These are phyloP conservation scores for Adansonia digitata DNA, from an alignment of 345 rosid species.

Conservation along the genomic window DNA sequence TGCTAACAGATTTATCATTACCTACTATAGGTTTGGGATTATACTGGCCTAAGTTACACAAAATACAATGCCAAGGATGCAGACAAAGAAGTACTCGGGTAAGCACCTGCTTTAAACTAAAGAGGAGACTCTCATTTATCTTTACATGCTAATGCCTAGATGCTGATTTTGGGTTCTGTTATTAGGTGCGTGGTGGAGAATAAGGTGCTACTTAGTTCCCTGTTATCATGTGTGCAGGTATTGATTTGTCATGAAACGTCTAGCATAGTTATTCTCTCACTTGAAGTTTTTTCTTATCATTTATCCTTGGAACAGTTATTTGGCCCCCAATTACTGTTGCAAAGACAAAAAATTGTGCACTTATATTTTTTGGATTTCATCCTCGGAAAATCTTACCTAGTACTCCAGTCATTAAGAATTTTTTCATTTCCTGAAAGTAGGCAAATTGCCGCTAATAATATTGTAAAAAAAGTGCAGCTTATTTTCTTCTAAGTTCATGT, in stretches of 20 bases:
- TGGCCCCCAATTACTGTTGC: background rate
- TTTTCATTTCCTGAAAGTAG: background rate
- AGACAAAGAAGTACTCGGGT: constrained; percentile 74
- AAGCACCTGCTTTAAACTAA: constrained; percentile 18
- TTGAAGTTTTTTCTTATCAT: background rate
- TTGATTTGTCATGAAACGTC: background rate
- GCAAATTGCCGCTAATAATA: background rate
- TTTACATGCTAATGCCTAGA: background rate
- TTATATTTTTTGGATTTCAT: background rate
- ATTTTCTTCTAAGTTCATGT: background rate
- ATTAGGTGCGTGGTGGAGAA: constrained; percentile 93
- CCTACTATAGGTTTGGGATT: constrained; percentile 81
- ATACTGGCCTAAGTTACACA: constrained; percentile 88
- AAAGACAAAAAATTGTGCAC: background rate
- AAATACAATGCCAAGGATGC: constrained; percentile 76
- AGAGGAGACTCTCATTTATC: background rate
- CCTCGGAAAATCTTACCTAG: background rate
- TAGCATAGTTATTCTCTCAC: background rate
- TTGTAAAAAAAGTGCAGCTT: background rate
- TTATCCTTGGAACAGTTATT: background rate
- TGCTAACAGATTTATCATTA: background rate
- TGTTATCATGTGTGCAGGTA: constrained; percentile 72
- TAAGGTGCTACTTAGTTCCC: constrained; percentile 80
- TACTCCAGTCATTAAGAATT: background rate
- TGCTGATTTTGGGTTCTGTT: constrained; percentile 23